phyloP scores from a whole-genome alignment of 2,329 filamentous ascomycete genomes.

The Verticillium nubilum region DNA sequence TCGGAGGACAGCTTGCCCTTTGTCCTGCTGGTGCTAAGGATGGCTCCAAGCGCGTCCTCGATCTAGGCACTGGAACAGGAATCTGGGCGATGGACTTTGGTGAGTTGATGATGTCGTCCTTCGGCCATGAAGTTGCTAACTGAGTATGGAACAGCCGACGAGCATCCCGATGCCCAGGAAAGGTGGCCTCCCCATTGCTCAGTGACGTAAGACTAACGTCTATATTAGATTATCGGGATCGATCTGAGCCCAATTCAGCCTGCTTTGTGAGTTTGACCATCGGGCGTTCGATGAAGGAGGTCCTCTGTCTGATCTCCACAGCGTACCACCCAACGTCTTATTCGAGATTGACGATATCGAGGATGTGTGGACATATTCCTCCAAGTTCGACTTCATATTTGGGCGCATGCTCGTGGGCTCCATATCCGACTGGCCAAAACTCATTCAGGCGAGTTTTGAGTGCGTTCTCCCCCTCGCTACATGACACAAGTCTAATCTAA shows the following conservation, averaged over 20 bases:
- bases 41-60: constrained; percentile 26
- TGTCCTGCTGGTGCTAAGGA: constrained; percentile 17
- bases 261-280: background rate
- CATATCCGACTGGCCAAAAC: constrained; percentile 41
- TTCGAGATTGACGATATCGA: constrained; percentile 53
- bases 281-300: background rate
- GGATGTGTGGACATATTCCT: constrained; percentile 42
- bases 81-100: constrained; percentile 40
- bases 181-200: background rate
- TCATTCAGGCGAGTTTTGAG: constrained; percentile 40
- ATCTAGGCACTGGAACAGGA: too few species aligned
- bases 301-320: constrained; percentile 9
- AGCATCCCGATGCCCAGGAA: background rate
- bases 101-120: background rate
- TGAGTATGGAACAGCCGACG: background rate
- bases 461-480: constrained; percentile 5
- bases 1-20: constrained; percentile 20
- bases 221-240: background rate
- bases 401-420: constrained; percentile 43
- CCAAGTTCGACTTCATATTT: constrained; percentile 51
- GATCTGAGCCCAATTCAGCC: constrained; percentile 3
- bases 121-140: background rate
- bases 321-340: constrained; percentile 46
- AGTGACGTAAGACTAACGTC: background rate
- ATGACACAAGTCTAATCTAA: constrained; percentile 1